Evolutionary conservation across 2,329 filamentous ascomycete species (phyloP), one percentile per base, ranked within the genome.

Genomic region (Cucurbitaria berberidis): DNA sequence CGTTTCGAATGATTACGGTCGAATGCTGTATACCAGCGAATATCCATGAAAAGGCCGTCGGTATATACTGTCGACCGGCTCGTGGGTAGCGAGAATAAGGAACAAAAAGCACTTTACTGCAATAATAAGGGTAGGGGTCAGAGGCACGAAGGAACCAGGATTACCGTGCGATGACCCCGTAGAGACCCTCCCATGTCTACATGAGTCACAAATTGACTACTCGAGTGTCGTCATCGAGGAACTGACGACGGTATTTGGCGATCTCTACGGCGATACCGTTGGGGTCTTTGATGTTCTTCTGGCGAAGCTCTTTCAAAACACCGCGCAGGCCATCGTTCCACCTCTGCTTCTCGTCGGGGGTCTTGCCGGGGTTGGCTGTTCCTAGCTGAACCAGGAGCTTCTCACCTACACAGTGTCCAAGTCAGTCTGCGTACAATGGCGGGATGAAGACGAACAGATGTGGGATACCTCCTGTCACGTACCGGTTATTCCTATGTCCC

Each of bases 331-430:
- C 76, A 36, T 70, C 67, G 26, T 72, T 74, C 74, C 74, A 78
- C 56, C 80, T 79, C 51, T 81, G 78, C 69, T 83, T 84, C 57
- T 87, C 82, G 53, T 86, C 82, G 62, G 83, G 83, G 36, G 80
- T 83, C 68, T 85, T 86, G 60, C 85, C 85, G 57, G 75, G 74
- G 35, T 87, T 85, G 39, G 85, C 81, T 41, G 83, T 86, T 39
- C 89, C 89, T 47, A 92, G 83, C 62, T 89, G 86, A 51, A 89
- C 81, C 60, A 92, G 84, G 60, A 91, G 86, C 70, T 87, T 84
- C 73, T 89, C 86, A 79, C 91, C 89, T 92, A 76, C 49, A 52
- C 52, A 8, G 51, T 35, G 53, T 51, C 54, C 26, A 62, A 71
- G 72, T 80, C 65, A 79, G 76, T 74, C 58, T 65, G 63, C 58